Percentiles rank a stretch among this genome's conserved stretches.
phyloP scores from a whole-genome alignment of 768 basidiomycete genomes.

The Tephrocybe sp. region DNA sequence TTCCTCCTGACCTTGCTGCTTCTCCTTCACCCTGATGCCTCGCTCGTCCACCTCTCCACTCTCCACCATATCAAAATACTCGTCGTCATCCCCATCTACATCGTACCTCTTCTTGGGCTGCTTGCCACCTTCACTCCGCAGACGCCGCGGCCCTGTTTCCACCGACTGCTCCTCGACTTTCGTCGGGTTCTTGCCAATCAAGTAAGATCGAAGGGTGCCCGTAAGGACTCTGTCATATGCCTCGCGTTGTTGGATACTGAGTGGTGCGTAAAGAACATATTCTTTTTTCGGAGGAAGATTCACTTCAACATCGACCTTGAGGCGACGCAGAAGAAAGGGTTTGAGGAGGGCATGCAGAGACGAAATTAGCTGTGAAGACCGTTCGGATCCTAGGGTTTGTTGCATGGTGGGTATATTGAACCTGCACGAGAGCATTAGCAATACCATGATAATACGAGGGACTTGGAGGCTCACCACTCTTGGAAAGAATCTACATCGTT shows the following conservation, averaged over 20 bases:
- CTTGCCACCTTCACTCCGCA: conserved; percentile 32
- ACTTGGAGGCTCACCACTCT: conserved; percentile 69
- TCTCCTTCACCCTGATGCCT: conserved; percentile 25
- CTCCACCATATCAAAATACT: conserved; percentile 65
- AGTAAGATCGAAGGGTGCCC: conserved; percentile 67
- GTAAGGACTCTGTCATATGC: conserved; percentile 80
- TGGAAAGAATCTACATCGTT: conserved; percentile 88
- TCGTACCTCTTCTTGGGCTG: conserved; percentile 47
- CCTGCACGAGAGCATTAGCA: conserved; percentile 33
- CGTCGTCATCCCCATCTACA: conserved; percentile 62
- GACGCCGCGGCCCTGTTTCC: conserved; percentile 26
- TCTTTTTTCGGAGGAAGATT: conserved; percentile 89
- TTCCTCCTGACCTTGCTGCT: conserved; percentile 33
- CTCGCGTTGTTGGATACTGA: conserved; percentile 80
- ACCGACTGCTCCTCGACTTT: conserved; percentile 20
- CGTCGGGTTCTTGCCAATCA: conserved; percentile 39
- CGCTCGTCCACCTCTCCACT: conserved; percentile 41
- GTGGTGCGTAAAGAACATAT: conserved; percentile 90
- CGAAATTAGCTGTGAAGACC: conserved; percentile 67
- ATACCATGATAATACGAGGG: too few relatives aligned
- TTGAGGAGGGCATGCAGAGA: conserved; percentile 89
- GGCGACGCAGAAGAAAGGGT: conserved; percentile 89
- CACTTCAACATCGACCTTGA: conserved; percentile 85
- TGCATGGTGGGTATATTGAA: conserved; percentile 73
- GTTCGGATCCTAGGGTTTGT: conserved; percentile 51